Percentiles rank a stretch among this genome's conserved stretches.
Conservation (phyloP, 225 moss, liverwort and hornwort species). For the Sphagnum tenellum region DNA sequence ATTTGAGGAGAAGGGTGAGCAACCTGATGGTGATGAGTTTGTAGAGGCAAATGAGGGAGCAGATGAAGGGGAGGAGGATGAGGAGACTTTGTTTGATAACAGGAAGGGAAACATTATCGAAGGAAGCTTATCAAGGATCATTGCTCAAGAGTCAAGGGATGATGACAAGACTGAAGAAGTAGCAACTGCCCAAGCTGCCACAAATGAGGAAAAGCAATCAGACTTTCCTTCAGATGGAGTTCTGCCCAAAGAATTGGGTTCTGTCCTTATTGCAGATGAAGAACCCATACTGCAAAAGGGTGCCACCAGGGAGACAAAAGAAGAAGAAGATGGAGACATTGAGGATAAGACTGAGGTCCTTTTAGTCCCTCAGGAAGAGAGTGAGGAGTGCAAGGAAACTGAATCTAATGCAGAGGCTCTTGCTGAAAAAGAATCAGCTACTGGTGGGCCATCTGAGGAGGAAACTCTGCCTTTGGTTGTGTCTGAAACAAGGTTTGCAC, state of each 20-base stretch:
- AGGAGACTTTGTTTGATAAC: not conserved
- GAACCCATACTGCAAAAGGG: too few relatives aligned
- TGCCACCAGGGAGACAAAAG: too few relatives aligned
- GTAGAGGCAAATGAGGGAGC: constrained; percentile 11
- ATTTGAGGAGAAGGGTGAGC: too few relatives aligned
- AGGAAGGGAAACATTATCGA: constrained; percentile 1
- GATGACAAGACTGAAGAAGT: too few relatives aligned
- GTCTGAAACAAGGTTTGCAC: not conserved
- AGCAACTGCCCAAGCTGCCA: too few relatives aligned
- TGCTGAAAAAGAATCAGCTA: not conserved
- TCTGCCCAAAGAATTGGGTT: too few relatives aligned
- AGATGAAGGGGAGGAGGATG: constrained; percentile 2
- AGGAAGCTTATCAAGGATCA: not conserved
- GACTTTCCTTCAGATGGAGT: too few relatives aligned
- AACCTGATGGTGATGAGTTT: too few relatives aligned
- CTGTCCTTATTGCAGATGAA: too few relatives aligned
- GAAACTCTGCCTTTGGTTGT: not conserved
- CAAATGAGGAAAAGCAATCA: too few relatives aligned
- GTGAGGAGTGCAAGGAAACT: not conserved
- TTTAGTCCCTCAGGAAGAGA: not conserved
- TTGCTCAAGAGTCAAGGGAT: not conserved
- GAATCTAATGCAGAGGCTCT: not conserved
- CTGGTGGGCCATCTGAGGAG: not conserved
- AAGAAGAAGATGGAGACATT: too few relatives aligned
- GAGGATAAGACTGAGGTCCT: not conserved